Conservation (phyloP, 495 filamentous ascomycete species). For the Sporormia fimetaria region DNA sequence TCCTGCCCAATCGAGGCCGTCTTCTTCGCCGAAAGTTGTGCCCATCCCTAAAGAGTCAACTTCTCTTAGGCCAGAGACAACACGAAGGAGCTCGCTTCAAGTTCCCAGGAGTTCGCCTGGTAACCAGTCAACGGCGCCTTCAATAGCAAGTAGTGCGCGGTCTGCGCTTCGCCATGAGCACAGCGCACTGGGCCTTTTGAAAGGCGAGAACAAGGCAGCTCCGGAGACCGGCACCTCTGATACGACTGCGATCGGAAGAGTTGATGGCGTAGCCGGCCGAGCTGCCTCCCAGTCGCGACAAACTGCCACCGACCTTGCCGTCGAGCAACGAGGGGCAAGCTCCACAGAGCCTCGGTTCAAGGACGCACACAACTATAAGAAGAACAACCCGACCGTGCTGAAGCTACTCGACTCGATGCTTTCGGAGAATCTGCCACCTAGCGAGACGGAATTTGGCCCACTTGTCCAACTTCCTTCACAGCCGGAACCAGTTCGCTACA, state of each 20-base stretch:
- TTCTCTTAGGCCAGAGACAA: too few relatives aligned
- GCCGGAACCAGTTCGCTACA: constrained; percentile 51
- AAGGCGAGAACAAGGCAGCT: constrained; percentile 64
- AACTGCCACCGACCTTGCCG: constrained; percentile 24
- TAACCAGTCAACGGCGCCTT: constrained; percentile 15
- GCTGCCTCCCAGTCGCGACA: constrained; percentile 28
- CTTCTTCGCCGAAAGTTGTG: constrained; percentile 34
- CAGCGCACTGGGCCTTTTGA: constrained; percentile 76
- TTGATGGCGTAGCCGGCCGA: constrained; percentile 42
- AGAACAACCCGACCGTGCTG: constrained; percentile 77
- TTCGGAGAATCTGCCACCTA: constrained; percentile 78
- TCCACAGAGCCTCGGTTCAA: constrained; percentile 27
- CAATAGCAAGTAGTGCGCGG: constrained; percentile 9
- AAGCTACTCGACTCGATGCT: constrained; percentile 81
- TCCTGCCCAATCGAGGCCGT: constrained; percentile 28
- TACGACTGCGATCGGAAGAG: constrained; percentile 71
- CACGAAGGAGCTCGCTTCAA: constrained; percentile 18
- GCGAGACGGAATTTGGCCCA: constrained; percentile 69
- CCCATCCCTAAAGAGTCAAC: constrained; percentile 10
- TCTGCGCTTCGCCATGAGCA: constrained; percentile 44
- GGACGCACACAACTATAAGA: constrained; percentile 61
- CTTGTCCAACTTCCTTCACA: constrained; percentile 59
- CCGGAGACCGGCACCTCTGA: constrained; percentile 79
- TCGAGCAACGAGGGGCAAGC: constrained; percentile 24
- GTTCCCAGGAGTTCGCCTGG: constrained; percentile 11